Evolutionary conservation across 2,329 filamentous ascomycete genomes (phyloP), one percentile per base, ranked within the genome.

Genomic region (Trematosphaeria pertusa): DNA sequence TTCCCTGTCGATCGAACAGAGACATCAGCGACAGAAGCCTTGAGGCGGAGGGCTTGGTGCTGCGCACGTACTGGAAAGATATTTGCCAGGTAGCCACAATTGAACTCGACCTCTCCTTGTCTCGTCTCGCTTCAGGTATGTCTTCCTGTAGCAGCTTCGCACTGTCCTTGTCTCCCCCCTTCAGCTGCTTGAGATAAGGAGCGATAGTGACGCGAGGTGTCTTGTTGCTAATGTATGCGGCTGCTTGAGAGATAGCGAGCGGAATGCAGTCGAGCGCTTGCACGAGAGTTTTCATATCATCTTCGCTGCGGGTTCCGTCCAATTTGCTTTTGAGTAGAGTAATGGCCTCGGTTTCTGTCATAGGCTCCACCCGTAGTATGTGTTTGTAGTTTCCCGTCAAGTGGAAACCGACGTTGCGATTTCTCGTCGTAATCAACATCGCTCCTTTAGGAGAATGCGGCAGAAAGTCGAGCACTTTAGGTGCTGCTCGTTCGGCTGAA

Each of bases 11-110:
- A 42, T 79, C 65, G 51, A 75, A 79, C 39, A 76, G 71, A 58
- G 74, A 75, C 71, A 79, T 78, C 0, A 78, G 62, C 2, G 73
- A 74, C 1, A 79, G 49, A 9, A 78, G 55, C 15, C 75, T 57
- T 4, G 74, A 64, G 4, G 76, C 76, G 5, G 64, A 40, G 1
- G 48, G 48, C 17, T 19, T 24, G 3, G 5, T 46, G 1, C 54
- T 43, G 17, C 59, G 65, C 26, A 78, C 73, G 14, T 71, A 60
- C 50, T 65, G 31, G 31, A 54, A 54, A 1, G 52, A 54, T 4
- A 56, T 46, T 4, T 68, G 61, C 70, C 65, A 75, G 1, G 70
- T 73, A 0, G 46, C 40, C 5, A 71, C 59, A 0, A 75, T 57
- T 1, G 71, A 70, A 38, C 74, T 69, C 20, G 61, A 58, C 5